These are phyloP conservation scores for Leptographium galeiforme DNA, from an alignment of 2,329 filamentous ascomycete genomes.

Conservation along the genomic window DNA sequence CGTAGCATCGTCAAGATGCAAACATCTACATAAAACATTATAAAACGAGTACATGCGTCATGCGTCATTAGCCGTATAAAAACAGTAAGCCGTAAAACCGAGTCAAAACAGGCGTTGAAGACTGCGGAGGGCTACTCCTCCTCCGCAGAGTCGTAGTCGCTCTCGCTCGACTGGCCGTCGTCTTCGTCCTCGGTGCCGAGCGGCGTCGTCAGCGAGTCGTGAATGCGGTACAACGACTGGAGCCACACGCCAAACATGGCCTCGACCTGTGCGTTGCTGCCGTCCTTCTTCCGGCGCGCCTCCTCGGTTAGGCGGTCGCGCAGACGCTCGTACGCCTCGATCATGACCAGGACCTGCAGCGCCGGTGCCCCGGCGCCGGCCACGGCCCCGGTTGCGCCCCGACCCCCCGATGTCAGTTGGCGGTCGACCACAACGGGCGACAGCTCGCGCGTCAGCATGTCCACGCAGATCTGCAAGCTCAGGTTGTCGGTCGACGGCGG, in stretches of 20 bases:
- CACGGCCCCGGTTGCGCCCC: background rate
- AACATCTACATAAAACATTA: background rate
- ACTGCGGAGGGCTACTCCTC: conserved; percentile 9
- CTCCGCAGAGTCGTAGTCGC: conserved; percentile 19
- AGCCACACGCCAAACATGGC: conserved; percentile 39
- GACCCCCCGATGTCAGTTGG: background rate
- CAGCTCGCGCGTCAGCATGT: conserved; percentile 36
- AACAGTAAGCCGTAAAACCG: background rate
- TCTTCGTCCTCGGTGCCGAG: conserved; percentile 9
- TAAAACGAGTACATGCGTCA: background rate
- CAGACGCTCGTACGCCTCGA: conserved; percentile 42
- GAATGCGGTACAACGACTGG: conserved; percentile 31
- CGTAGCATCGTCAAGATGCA: background rate
- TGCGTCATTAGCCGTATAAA: background rate
- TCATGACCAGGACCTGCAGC: conserved; percentile 43
- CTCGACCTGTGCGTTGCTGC: conserved; percentile 20
- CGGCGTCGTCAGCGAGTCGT: conserved; percentile 22
- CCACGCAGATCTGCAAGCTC: conserved; percentile 35
- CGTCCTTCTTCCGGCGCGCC: conserved; percentile 12
- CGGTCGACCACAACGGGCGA: conserved; percentile 23
- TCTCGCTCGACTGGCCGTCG: conserved; percentile 15
- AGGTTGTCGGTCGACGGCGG: conserved; percentile 20
- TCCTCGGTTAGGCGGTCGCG: conserved; percentile 28
- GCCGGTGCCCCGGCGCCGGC: conserved; percentile 23
- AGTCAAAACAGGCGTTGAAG: background rate